A percentile compares a stretch with the other conserved stretches of the same genome.
phyloP scores from a whole-genome alignment of 2,329 filamentous ascomycete species.

The Zymoseptoria crescenta region DNA sequence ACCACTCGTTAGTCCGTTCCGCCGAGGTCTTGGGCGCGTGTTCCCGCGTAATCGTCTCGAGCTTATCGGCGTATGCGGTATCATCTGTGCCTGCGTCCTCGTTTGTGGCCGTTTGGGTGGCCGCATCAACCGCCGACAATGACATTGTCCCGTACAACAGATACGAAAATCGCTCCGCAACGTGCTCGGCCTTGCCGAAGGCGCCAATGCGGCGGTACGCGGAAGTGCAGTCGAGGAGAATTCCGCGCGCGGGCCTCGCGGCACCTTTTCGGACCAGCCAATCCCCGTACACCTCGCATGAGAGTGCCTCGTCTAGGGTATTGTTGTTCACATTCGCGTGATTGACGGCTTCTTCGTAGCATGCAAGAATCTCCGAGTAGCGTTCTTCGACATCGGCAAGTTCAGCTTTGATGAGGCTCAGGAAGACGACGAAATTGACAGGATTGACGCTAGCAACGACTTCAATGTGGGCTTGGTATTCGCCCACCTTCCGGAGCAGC shows the following conservation, averaged over 20 bases:
- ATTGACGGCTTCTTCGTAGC: slow-evolving; percentile 65
- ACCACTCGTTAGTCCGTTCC: slow-evolving; percentile 43
- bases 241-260: slow-evolving; percentile 59
- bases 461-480: slow-evolving; percentile 53
- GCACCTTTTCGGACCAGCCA: slow-evolving; percentile 60
- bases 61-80: slow-evolving; percentile 31
- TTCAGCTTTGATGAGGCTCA: slow-evolving; percentile 60
- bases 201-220: slow-evolving; percentile 64
- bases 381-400: slow-evolving; percentile 47
- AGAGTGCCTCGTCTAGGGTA: slow-evolving; percentile 62
- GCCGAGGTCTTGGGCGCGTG: slow-evolving; percentile 33
- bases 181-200: slow-evolving; percentile 57
- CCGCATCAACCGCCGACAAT: slow-evolving; percentile 53
- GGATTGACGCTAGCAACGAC: slow-evolving; percentile 57
- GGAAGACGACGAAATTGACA: slow-evolving; percentile 65
- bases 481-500: slow-evolving; percentile 47
- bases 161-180: slow-evolving; percentile 60
- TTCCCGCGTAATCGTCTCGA: slow-evolving; percentile 39
- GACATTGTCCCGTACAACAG: slow-evolving; percentile 58
- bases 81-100: slow-evolving; percentile 45
- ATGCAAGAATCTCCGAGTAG: slow-evolving; percentile 48
- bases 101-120: slow-evolving; percentile 55
- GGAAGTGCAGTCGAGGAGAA: slow-evolving; percentile 58
- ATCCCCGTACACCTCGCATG: slow-evolving; percentile 66
- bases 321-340: slow-evolving; percentile 62